Conservation (phyloP, 352 stramenopile species). For the Phytopythium ostracodes region DNA sequence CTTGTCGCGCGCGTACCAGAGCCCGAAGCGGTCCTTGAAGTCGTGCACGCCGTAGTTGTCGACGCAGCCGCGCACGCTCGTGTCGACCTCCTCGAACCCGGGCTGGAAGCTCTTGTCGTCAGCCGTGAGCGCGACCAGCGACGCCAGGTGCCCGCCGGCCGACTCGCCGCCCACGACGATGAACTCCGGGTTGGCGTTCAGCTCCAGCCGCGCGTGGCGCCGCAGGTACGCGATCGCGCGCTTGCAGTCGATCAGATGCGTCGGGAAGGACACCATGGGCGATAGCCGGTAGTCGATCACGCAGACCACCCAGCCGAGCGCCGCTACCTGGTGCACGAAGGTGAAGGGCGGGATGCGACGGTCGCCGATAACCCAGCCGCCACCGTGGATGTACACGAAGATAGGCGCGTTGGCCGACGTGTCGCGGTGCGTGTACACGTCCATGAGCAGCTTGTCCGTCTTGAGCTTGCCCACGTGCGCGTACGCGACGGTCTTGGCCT, state of each 20-base stretch:
- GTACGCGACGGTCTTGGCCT: slow-evolving; percentile 40
- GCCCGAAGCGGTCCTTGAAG: slow-evolving; percentile 48
- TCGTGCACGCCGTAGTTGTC: slow-evolving; percentile 62
- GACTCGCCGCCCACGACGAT: slow-evolving; percentile 62
- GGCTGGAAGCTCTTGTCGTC: slow-evolving; percentile 46
- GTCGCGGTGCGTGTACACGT: slow-evolving; percentile 50
- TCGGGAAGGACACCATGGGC: slow-evolving; percentile 52
- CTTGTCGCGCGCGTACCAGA: slow-evolving; percentile 47
- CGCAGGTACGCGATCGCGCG: slow-evolving; percentile 55
- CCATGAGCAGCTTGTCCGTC: slow-evolving; percentile 50
- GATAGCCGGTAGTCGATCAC: slow-evolving; percentile 71
- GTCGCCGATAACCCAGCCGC: slow-evolving; percentile 60
- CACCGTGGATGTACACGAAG: slow-evolving; percentile 66
- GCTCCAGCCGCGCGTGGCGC: slow-evolving; percentile 21
- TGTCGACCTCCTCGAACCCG: slow-evolving; percentile 58
- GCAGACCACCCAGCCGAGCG: slow-evolving; percentile 58
- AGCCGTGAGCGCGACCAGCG: slow-evolving; percentile 42
- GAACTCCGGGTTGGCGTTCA: slow-evolving; percentile 43
- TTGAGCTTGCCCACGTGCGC: slow-evolving; percentile 52
- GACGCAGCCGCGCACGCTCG: slow-evolving; percentile 48
- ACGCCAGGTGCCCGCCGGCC: slow-evolving; percentile 49
- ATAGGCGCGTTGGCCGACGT: slow-evolving; percentile 45
- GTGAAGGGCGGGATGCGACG: slow-evolving; percentile 39
- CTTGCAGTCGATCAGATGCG: slow-evolving; percentile 61
- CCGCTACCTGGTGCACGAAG: slow-evolving; percentile 52